Evolutionary conservation across 1,139 yeast species (phyloP), one percentile per base, ranked within the genome.

Genomic region (Scheffersomyces quercinus): DNA sequence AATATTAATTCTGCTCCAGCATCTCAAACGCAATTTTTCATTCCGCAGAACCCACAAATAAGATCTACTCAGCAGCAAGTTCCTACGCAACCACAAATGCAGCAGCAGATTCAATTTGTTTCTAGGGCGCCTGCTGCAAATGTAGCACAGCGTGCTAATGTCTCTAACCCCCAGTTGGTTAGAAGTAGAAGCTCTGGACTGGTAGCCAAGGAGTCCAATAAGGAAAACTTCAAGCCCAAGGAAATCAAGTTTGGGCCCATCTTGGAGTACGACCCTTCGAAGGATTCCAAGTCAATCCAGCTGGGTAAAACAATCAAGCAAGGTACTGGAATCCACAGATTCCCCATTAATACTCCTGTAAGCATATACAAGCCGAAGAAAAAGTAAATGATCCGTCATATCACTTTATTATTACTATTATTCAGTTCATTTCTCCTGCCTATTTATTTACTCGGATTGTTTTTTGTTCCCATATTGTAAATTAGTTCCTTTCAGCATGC

Each of bases 201-300:
- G 15, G 35, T 31, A 10, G 35, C 20, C 7, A 31, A 31, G 28
- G 35, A 31, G 11, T 31, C 35, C 12, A 57, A 51, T 33, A 61
- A 60, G 39, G 62, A 58, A 28, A 56, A 55, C 40, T 13, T 50
- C 30, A 61, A 59, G 41, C 65, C 63, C 4, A 67, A 56, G 40
- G 66, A 67, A 40, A 67, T 70, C 38, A 70, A 63, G 31, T 71
- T 71, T 52, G 74, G 75, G 16, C 77, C 76, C 3, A 70, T 71
- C 46, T 55, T 71, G 41, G 76, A 64, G 36, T 71, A 71, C 44
- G 75, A 71, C 48, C 77, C 77, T 5, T 68, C 73, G 8, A 67
- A 65, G 44, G 70, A 68, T 41, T 49, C 58, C 8, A 43, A 44
- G 33, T 51, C 49, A 32, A 39, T 49, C n/a, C 58, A 50, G 26